Base-by-base conservation (phyloP, 768 basidiomycete species). In the Xerocomus spinulosus region DNA sequence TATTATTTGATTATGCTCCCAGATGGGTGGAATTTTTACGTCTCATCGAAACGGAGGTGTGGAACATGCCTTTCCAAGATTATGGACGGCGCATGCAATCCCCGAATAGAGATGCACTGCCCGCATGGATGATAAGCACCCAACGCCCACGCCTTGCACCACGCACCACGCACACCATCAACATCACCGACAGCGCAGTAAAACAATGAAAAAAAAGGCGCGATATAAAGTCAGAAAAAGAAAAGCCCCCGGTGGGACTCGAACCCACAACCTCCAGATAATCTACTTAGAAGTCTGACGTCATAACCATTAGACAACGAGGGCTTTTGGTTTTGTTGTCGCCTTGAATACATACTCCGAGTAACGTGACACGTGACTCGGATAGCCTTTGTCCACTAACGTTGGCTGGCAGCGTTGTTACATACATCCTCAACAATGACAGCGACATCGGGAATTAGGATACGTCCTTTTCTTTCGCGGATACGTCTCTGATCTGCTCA, bases 241-340 rank as follows among this genome's bases (percentile, higher is more conserved):
- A 48, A 44, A 23, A 78, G 81, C 84, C 82, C 83, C 83, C 77
- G 79, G 82, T 80, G 82, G 77, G 84, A 85, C 75, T 86, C 84
- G 84, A 86, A 86, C 84, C 77, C 83, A 79, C 82, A 86, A 79
- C 83, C 84, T 85, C 81, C 83, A 85, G 83, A 85, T 52, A 77
- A 78, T 82, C 83, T 80, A 75, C 78, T 49, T 83, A 86, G 84
- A 86, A 86, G 84, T 86, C 84, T 86, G 84, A 85, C 84, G 84
- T 85, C 84, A 86, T 86, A 83, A 73, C 84, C 84, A 86, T 86
- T 85, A 86, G 83, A 85, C 84, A 83, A 86, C 80, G 76, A 76
- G 84, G 83, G 83, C 84, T 53, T 60, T 39, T 24, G 4, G n/a
- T 30, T 0, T 10, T 9, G 6, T 2, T 0, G 0, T 2, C 1